Base-by-base conservation (phyloP, 768 basidiomycete genomes). In the Leccinum imitatum region DNA sequence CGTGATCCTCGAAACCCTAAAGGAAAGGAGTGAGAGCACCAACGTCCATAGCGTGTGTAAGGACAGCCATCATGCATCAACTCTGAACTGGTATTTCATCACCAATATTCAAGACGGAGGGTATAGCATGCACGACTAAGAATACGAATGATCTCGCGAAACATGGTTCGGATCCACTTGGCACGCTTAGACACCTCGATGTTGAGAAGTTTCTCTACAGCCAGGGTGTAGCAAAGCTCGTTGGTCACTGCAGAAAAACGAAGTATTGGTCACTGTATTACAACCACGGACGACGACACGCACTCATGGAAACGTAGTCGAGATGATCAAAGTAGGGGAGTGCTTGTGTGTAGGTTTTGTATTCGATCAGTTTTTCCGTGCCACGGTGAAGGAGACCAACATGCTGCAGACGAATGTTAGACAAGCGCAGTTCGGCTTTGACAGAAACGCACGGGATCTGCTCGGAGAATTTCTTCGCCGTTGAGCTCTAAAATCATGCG, bases 281-380 rank as follows among this genome's bases (percentile, higher is more conserved):
- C 33, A 3, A 6, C 23, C 13, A 9, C 17, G 17, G n/a, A 44
- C n/a, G 19, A 53, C 9, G 41, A 78, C 11, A 65, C 92, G 50
- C 69, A 95, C 94, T 99, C 97, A 98, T 98, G 54, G 96, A 98
- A 56, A 98, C 96, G 68, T 99, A 99, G 80, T 99, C 97, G 61
- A 98, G 82, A 67, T 97, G 93, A 74, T 99, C 97, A 71, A 98
- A 99, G 78, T 99, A 98, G 1, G 97, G 97, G 19, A 98, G 79
- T 1, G 97, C 97, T 79, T 99, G 97, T 9, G 87, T 91, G 71
- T 98, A 98, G 1, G 89, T 98, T 80, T 99, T 99, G 83, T 95
- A 96, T 76, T 98, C 97, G 65, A 98, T 98, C 56, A 99, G 83
- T 76, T 98, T 98, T 76, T 99, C 97, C 19, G 96, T 99, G 21